phyloP scores from a whole-genome alignment of 805 yeast species.

The Blastobotrys attinorum region DNA sequence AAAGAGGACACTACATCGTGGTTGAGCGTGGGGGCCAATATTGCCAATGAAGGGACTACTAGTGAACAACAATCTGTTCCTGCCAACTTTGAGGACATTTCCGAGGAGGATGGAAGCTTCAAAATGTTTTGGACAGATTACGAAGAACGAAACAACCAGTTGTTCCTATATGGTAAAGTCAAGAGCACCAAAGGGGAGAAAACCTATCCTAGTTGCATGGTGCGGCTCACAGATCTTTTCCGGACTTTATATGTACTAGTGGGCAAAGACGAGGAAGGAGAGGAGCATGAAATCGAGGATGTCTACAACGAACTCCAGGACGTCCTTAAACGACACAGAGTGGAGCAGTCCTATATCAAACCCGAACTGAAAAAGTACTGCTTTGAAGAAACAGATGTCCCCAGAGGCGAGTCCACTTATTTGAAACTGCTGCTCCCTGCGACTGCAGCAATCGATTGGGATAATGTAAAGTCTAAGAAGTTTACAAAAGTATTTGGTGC shows the following conservation, averaged over 20 bases:
- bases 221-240: constrained; percentile 60
- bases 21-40: not conserved
- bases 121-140: constrained; percentile 88
- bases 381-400: constrained; percentile 75
- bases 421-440: constrained; percentile 71
- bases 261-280: constrained; percentile 42
- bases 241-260: constrained; percentile 65
- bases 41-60: not conserved
- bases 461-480: constrained; percentile 65
- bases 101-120: constrained; percentile 44
- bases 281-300: constrained; percentile 40
- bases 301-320: constrained; percentile 73
- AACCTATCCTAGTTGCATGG: constrained; percentile 57
- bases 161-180: constrained; percentile 77
- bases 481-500: constrained; percentile 77
- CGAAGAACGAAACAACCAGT: constrained; percentile 60
- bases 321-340: constrained; percentile 52
- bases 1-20: not conserved
- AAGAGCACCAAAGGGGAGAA: constrained; percentile 43
- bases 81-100: not conserved
- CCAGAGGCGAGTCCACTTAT: constrained; percentile 64
- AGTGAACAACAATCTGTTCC: not conserved
- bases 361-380: constrained; percentile 75
- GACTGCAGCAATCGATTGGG: constrained; percentile 35
- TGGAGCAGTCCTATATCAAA: constrained; percentile 57